Evolutionary conservation across 1,284 basidiomycete species (phyloP).

Genomic region (Lignosus rhinocerotis): DNA sequence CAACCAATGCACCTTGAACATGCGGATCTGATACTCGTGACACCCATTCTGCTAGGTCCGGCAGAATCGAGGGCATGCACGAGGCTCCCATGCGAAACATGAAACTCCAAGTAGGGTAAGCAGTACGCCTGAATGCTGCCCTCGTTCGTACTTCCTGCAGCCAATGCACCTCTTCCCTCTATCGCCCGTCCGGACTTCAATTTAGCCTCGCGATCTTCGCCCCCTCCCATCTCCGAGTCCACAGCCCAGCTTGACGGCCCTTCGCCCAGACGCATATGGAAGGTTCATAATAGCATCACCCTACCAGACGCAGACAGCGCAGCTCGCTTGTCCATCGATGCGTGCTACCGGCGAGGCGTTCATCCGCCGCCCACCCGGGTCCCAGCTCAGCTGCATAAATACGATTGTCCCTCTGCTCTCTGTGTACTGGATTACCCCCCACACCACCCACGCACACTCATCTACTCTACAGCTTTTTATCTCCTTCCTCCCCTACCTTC

Average conservation of each 20-base stretch:
- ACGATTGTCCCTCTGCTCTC: not conserved
- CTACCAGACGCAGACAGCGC: not conserved
- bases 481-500: not conserved
- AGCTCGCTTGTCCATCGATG: conserved; percentile 1
- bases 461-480: conserved; percentile 6
- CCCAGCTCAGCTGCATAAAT: conserved; percentile 1
- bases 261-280: not conserved
- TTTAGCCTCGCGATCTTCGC: not conserved
- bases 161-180: not conserved
- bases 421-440: not conserved
- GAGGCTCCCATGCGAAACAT: conserved; percentile 2
- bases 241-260: not conserved
- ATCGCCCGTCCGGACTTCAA: not conserved
- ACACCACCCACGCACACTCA: not conserved
- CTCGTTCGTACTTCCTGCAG: not conserved
- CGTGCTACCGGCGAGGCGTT: conserved; percentile 5
- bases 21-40: conserved; percentile 14
- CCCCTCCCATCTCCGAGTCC: not conserved
- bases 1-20: not conserved
- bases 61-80: conserved; percentile 13
- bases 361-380: not conserved
- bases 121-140: not conserved
- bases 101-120: not conserved
- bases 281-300: not conserved
- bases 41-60: not conserved